Base-by-base conservation (phyloP, 2,329 filamentous ascomycete genomes). In the Westerdykella ornata region DNA sequence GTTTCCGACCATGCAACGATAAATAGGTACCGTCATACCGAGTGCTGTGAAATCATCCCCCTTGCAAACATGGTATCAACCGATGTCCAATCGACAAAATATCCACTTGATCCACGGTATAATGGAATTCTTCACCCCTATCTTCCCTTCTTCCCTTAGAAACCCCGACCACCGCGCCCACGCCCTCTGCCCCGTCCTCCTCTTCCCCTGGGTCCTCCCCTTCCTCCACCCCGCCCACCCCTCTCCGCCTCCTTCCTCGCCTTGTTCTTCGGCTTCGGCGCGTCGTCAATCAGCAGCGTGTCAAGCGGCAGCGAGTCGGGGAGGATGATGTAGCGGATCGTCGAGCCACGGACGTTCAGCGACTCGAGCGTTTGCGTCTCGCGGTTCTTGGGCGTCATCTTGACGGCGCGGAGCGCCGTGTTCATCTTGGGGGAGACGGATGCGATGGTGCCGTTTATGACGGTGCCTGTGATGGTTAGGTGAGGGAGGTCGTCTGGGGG, bases 251-350 rank as follows among this genome's bases (percentile, higher is more conserved):
- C 92, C 77, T 98, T 98, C 64, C 90, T 81, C 18, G 92, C 90
- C 81, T 98, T 98, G 74, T 98, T 98, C 84, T 97, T 97, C 47
- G 92, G 90, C 76, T 98, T 98, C 38, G 90, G 88, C 59, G 88
- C 82, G 70, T 98, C 92, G 67, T 98, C 92, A 56, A 98, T 88
- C 48, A 98, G 78, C 39, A 98, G 78, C 31, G 90, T 96, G 69
- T 98, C 92, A 51, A 98, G 78, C 30, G 90, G 90, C 59, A 98
- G 77, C 49, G 86, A 92, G 72, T 98, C 92, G 42, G 92, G 92
- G 9, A 98, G 83, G 66, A 98, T 95, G 67, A 85, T 90, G 72
- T 96, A 96, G 69, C 92, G 82, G 67, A 98, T 94, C 15, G 89
- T 96, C 47, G 86, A 94, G 58, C 92, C 92, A 54, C 92, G 87